These are phyloP conservation scores for Primulina huaijiensis DNA, from an alignment of 257 asterid species.

Conservation along the genomic window DNA sequence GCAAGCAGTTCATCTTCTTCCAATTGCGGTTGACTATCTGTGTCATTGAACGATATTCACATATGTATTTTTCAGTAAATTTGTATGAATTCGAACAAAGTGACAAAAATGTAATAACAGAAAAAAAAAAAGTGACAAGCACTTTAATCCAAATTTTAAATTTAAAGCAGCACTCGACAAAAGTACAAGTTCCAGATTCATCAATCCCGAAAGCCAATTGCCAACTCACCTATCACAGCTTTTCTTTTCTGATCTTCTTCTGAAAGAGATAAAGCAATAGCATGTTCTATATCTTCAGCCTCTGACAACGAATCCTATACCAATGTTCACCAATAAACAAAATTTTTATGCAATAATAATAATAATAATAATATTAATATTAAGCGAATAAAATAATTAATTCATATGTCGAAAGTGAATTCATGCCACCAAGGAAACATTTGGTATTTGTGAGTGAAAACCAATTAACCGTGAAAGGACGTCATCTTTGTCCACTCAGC, in stretches of 20 bases:
- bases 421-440: constrained; percentile 8
- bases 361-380: constrained; percentile 12
- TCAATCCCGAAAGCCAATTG: not conserved
- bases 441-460: not conserved
- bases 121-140: too few species aligned
- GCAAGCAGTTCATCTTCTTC: constrained; percentile 79
- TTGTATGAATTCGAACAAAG: not conserved
- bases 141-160: not conserved
- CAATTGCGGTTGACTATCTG: constrained; percentile 56
- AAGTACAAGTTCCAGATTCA: not conserved
- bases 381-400: constrained; percentile 2
- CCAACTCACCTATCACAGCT: constrained; percentile 47
- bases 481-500: constrained; percentile 11
- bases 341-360: not conserved
- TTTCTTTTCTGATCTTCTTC: constrained; percentile 68
- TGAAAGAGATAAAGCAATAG: constrained; percentile 79
- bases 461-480: not conserved
- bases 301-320: constrained; percentile 48
- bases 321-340: constrained; percentile 19
- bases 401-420: constrained; percentile 2
- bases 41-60: constrained; percentile 23
- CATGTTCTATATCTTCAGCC: constrained; percentile 68
- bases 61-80: constrained; percentile 17
- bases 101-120: too few species aligned
- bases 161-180: not conserved